Percentiles rank a stretch among this genome's conserved stretches.
phyloP scores from a whole-genome alignment of 2,329 filamentous ascomycete species.

The Magnaporthales sp. region DNA sequence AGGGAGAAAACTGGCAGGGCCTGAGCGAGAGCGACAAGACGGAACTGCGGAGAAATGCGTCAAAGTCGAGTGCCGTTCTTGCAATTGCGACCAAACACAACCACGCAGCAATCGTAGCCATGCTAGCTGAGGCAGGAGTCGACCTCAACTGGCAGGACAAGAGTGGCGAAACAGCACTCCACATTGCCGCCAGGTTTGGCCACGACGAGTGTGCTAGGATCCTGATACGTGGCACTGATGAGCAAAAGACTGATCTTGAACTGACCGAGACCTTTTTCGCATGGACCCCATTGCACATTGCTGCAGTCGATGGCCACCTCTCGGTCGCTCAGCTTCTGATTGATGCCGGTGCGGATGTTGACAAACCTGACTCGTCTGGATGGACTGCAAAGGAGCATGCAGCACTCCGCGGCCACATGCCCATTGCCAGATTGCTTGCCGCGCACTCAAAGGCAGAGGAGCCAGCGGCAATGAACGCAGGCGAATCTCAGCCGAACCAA shows the following conservation, averaged over 20 bases:
- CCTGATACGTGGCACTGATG: conserved; percentile 59
- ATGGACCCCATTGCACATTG: conserved; percentile 94
- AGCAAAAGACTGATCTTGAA: conserved; percentile 69
- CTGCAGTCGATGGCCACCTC: conserved; percentile 79
- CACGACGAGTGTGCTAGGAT: conserved; percentile 72
- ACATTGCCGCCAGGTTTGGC: conserved; percentile 84
- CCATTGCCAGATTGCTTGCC: conserved; percentile 64
- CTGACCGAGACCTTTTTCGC: conserved; percentile 74
- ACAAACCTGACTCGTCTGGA: conserved; percentile 72
- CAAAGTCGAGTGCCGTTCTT: conserved; percentile 80
- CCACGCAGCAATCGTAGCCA: conserved; percentile 72
- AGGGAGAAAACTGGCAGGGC: conserved; percentile 70
- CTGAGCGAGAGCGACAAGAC: conserved; percentile 47
- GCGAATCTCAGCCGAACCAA: neutral
- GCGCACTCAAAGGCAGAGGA: conserved; percentile 32
- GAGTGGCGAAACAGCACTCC: conserved; percentile 82
- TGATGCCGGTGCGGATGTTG: conserved; percentile 66
- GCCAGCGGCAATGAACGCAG: conserved; percentile 12
- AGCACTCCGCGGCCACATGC: conserved; percentile 77
- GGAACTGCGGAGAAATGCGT: conserved; percentile 58
- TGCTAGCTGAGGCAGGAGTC: conserved; percentile 82
- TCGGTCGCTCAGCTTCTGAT: conserved; percentile 69
- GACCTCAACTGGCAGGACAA: conserved; percentile 91
- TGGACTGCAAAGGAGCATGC: conserved; percentile 95
- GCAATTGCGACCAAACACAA: conserved; percentile 84